Base-by-base conservation (phyloP, 345 rosid species). In the Psidium friedrichsthalianum region DNA sequence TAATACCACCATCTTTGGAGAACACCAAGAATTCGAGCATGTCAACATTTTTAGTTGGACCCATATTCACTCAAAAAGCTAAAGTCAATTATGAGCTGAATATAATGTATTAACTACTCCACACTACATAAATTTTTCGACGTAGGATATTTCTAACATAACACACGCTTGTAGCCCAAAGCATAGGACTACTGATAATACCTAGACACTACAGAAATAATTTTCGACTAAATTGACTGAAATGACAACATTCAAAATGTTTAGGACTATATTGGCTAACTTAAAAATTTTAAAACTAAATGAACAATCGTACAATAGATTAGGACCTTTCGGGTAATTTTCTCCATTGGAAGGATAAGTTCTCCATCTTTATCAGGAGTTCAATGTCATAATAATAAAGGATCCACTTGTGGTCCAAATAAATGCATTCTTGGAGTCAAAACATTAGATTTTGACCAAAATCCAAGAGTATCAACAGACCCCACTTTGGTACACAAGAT, bases 181-280 rank as follows among this genome's bases (percentile, higher is more conserved):
- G 51, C 51, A 1, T 32, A 4, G 20, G 1, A 16, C 1, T 0
- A 1, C 1, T 6, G 0, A 0, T 2, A 8, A 64, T 64, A 6
- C 32, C 4, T 4, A 3, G 21, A 4, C 4, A 8, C 18, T 11
- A 32, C 9, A 11, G 8, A 6, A 32, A 22, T 3, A 16, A 16
- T 64, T 16, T 64, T 0, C 6, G 1, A 0, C 0, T 0, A 64
- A 18, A 20, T 52, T 52, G 7, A 6, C 15, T 6, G 7, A 6
- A 52, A 61, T 20, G 8, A 61, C 11, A 14, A 0, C 15, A 27
- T 61, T 61, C 22, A 54, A 54, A 54, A 54, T 5, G 8, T 54
- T 54, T 16, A 18, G 56, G 8, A 54, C 4, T 53, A 53, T 3
- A 53, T 53, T 14, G 7, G 1, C 6, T 6, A 53, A 53, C 1